Base-by-base conservation (phyloP, 1,284 basidiomycete genomes). In the Heterobasidion annosum region DNA sequence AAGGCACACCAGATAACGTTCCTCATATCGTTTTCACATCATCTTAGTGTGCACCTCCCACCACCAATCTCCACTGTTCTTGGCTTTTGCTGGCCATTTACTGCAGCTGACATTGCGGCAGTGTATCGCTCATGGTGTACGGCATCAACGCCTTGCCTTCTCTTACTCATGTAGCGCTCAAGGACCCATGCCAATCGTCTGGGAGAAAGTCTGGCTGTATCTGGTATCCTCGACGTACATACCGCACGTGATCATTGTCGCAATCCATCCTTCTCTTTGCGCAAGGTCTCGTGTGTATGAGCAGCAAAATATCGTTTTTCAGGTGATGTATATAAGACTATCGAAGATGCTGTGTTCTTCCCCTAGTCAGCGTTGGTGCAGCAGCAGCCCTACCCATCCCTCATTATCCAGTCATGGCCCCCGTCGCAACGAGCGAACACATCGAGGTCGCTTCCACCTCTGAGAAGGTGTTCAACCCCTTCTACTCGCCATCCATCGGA, bases 401-500 rank as follows among this genome's bases (percentile, higher is more conserved):
- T n/a, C 37, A 40, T 12, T 40, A 4, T n/a, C n/a, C 37, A 54
- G 51, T 60, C 54, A 79, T 78, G 78, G 72, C 76, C 50, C 73
- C 75, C 25, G 71, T 74, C n/a, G 70, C 75, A 52, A 73, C 68
- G n/a, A 67, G 65, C 56, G 62, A 65, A 34, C 45, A 53, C 33
- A 44, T 43, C 15, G 52, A 54, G 33, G 2, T 55, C 63, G 33
- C 12, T 3, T 13, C 37, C 12, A 47, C 5, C 16, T 13, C 25
- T 16, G 57, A 61, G 34, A 62, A 62, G 54, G 59, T 75, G 44
- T 71, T 81, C 68, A 86, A 86, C 62, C 80, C 83, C 0, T 86
- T 87, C 67, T 85, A 86, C 61, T 84, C 82, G 2, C 84, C 84
- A 48, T 70, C 74, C 32, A 70, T 70, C 16, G 75, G 67, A 2